phyloP scores from a whole-genome alignment of 495 filamentous ascomycete species.

The Lindgomyces ingoldianus region DNA sequence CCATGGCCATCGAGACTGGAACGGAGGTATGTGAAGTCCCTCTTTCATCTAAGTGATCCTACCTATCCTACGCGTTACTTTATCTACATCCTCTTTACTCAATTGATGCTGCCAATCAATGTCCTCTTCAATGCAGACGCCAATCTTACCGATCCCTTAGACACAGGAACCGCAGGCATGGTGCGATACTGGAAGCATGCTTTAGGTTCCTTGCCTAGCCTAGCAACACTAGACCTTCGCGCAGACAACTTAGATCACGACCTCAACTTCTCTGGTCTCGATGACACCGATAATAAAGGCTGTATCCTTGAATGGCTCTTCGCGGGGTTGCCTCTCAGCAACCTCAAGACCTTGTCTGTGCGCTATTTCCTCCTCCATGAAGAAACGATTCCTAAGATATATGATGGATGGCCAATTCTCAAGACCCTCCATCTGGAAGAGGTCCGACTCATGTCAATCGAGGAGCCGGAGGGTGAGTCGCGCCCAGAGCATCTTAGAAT shows the following conservation, averaged over 20 bases:
- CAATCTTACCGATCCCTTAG: neutral
- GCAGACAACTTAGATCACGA: neutral
- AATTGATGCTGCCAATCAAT: no score
- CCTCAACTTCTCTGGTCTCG: neutral
- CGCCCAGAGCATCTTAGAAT: neutral
- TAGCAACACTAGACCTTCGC: neutral
- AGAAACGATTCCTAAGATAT: neutral
- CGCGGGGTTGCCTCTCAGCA: neutral
- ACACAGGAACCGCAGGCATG: neutral
- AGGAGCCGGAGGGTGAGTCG: neutral
- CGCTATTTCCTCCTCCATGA: neutral
- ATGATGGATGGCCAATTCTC: neutral
- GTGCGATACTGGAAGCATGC: constrained; percentile 4
- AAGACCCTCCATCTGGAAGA: neutral
- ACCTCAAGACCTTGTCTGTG: neutral
- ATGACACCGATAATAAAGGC: neutral
- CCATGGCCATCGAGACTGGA: constrained; percentile 11
- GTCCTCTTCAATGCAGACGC: no score
- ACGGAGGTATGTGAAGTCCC: neutral
- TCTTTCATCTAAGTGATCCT: neutral
- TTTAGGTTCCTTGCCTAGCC: neutral
- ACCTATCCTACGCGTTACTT: neutral
- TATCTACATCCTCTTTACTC: no score
- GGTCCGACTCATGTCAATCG: neutral
- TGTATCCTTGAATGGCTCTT: constrained; percentile 1